Conservation (phyloP, 257 asterid species). For the Forsythia viridissima region DNA sequence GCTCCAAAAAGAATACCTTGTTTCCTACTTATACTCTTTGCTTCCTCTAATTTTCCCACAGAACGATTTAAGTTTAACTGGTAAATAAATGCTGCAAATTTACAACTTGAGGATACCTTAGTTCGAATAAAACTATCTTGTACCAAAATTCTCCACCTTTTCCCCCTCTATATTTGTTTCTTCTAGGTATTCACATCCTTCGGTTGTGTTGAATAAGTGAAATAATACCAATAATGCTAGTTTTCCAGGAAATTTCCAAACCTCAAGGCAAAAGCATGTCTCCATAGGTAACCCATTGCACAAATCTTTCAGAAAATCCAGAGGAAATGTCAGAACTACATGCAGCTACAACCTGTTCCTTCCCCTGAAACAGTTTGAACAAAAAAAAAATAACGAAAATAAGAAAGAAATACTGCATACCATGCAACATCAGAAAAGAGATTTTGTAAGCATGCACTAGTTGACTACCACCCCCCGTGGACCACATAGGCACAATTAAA, state of each 20-base stretch:
- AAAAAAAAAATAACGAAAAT: neutral
- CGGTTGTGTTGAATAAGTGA: slow-evolving; percentile 45
- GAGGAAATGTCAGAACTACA: slow-evolving; percentile 27
- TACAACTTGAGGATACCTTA: slow-evolving; percentile 35
- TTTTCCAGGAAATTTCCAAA: neutral
- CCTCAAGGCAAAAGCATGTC: slow-evolving; percentile 54
- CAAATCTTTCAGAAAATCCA: slow-evolving; percentile 61
- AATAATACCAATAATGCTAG: slow-evolving; percentile 23
- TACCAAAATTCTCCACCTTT: slow-evolving; percentile 36
- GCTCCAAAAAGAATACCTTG: slow-evolving; percentile 1
- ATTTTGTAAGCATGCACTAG: neutral
- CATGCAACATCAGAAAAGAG: neutral
- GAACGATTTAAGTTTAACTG: slow-evolving; percentile 17
- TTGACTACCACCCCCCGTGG: neutral
- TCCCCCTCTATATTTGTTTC: slow-evolving; percentile 31
- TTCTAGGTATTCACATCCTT: slow-evolving; percentile 54
- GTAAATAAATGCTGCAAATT: slow-evolving; percentile 39
- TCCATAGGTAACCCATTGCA: slow-evolving; percentile 68
- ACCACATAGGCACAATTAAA: neutral
- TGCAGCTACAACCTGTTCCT: slow-evolving; percentile 37
- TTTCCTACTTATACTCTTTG: slow-evolving; percentile 18
- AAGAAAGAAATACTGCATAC: neutral
- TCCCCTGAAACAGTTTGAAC: slow-evolving; percentile 35
- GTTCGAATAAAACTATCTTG: slow-evolving; percentile 31
- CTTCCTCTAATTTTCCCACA: neutral